A percentile compares a stretch with the other conserved stretches of the same genome.
Evolutionary conservation across 768 basidiomycete species (phyloP).

Genomic region (Pisolithus microcarpus): DNA sequence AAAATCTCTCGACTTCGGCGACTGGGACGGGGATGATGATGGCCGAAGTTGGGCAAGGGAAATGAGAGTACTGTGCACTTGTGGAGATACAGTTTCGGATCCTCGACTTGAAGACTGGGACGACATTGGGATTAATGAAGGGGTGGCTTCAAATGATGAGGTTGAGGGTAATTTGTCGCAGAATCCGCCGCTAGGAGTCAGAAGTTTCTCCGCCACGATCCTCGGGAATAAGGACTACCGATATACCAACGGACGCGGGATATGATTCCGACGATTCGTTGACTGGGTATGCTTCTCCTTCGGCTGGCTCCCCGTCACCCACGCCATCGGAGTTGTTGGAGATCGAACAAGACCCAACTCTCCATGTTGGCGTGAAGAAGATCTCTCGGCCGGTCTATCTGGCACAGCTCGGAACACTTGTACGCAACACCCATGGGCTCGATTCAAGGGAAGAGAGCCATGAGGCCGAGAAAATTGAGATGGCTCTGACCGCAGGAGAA

Average conservation of each 20-base stretch:
- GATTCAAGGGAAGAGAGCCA: conserved; percentile 49
- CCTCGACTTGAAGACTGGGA: conserved; percentile 14
- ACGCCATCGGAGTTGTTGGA: conserved; percentile 75
- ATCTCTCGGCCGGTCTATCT: conserved; percentile 85
- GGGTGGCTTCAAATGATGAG: conserved; percentile 9
- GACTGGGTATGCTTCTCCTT: conserved; percentile 67
- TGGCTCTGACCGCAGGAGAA: conserved; percentile 75
- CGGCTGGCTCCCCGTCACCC: conserved; percentile 73
- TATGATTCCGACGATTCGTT: conserved; percentile 81
- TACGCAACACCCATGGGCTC: conserved; percentile 53
- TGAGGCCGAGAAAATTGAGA: conserved; percentile 70
- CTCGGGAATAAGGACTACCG: conserved; percentile 13
- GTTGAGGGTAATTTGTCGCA: conserved; percentile 5
- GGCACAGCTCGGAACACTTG: conserved; percentile 68
- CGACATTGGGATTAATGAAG: conserved; percentile 4
- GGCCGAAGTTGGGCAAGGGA: conserved; percentile 59
- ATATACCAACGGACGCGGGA: conserved; percentile 21
- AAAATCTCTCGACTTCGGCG: conserved; percentile 69
- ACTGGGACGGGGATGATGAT: conserved; percentile 73
- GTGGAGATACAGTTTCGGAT: conserved; percentile 46
- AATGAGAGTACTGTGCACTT: conserved; percentile 46
- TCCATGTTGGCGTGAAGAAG: conserved; percentile 64
- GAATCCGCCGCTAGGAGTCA: conserved; percentile 1
- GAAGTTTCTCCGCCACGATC: not conserved
- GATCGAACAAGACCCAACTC: conserved; percentile 78